Evolutionary conservation across 2,329 filamentous ascomycete species (phyloP).

Genomic region (Diaporthe citrichinensis): DNA sequence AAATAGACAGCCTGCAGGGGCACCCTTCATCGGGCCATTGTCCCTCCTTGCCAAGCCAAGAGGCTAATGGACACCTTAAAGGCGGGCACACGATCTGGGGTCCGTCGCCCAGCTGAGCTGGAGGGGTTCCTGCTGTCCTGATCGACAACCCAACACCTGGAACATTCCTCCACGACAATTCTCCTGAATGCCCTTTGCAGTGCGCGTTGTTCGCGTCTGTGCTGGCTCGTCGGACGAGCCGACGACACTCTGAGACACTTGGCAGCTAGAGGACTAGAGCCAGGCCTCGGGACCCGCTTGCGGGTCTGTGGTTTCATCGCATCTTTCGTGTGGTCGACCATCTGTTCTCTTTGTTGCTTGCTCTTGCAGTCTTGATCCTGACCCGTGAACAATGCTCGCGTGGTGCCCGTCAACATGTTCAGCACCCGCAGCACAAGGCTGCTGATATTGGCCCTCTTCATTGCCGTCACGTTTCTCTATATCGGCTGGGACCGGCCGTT

Average conservation of each 20-base stretch:
- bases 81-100: neutral
- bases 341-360: neutral
- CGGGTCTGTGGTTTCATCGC: slow-evolving; percentile 17
- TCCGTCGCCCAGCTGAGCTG: neutral
- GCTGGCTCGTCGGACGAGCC: slow-evolving; percentile 13
- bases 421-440: slow-evolving; percentile 37
- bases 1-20: neutral
- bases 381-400: slow-evolving; percentile 16
- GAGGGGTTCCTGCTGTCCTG: neutral
- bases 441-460: slow-evolving; percentile 32
- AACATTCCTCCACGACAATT: neutral
- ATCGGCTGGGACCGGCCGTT: slow-evolving; percentile 30
- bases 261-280: neutral
- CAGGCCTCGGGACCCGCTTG: neutral
- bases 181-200: neutral
- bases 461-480: slow-evolving; percentile 35
- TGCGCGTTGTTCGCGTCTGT: neutral
- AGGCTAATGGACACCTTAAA: neutral
- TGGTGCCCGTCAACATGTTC: slow-evolving; percentile 33
- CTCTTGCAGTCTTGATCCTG: neutral
- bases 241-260: slow-evolving; percentile 26
- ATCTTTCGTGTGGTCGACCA: neutral
- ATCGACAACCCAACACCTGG: too few relatives aligned
- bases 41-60: neutral
- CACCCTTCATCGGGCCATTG: neutral